Base-by-base conservation (phyloP, 192 early-diverging fungal genomes). In the Coemansia umbellata region DNA sequence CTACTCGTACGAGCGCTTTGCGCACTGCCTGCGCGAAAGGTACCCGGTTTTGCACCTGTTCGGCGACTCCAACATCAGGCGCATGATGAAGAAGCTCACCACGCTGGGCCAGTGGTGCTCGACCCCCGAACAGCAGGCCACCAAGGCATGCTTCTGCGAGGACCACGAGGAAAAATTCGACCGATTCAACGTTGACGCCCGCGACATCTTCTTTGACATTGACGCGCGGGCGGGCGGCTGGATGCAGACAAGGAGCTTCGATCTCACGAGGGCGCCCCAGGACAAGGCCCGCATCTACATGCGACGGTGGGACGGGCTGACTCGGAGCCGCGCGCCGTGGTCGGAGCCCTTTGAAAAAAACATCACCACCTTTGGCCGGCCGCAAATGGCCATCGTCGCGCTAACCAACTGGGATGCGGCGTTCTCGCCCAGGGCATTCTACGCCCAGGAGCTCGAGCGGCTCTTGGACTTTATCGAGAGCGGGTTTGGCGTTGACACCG, bases 301-400 rank as follows among this genome's bases (percentile, higher is more conserved):
- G 13, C 69, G 73, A 31, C 80, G 80, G 23, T 74, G 69, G 78
- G 80, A 79, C 21, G 80, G 80, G 1, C 47, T 82, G 32, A 75
- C 63, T 9, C 37, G 76, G 18, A 78, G 71, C 50, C 40, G 42
- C 36, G 63, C 62, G 22, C 42, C 33, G 0, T 82, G 78, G 78
- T 41, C 58, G 8, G 36, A 31, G 1, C 37, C 44, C 4, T 67
- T 80, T 45, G 42, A 35, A 6, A 33, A 31, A 3, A 27, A 27
- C 50, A 53, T 22, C 43, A 45, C 23, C 28, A 26, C n/a, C 43
- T 45, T 45, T 45, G 43, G 43, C 24, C 24, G 23, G 23, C 50
- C 67, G n/a, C 32, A 65, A 19, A 32, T 69, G 1, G 39, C 56
- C 6, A 57, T 80, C 4, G 27, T 80, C 21, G 63, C 68, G 10